These are phyloP conservation scores for Exophiala lecanii-corni DNA, from an alignment of 2,329 filamentous ascomycete genomes.

Conservation along the genomic window DNA sequence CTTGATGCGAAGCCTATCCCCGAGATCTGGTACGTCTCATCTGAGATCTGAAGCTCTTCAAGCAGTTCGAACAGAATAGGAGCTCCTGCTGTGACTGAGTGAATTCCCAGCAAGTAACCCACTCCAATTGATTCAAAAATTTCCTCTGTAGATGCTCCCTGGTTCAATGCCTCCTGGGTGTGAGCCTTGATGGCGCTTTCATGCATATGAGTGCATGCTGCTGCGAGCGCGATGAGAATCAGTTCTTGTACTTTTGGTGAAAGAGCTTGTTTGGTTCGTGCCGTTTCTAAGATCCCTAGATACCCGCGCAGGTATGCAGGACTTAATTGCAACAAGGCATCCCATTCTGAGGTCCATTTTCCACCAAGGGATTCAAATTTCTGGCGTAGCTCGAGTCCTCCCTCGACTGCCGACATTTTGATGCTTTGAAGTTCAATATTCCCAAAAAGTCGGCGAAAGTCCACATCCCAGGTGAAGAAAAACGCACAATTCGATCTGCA, in stretches of 20 bases:
- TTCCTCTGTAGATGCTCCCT: constrained; percentile 40
- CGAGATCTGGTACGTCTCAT: no score
- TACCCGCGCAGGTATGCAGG: constrained; percentile 14
- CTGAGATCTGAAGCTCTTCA: constrained; percentile 35
- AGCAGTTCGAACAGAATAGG: constrained; percentile 45
- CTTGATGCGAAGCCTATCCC: no score
- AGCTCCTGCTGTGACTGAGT: constrained; percentile 45
- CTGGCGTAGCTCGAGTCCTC: no score
- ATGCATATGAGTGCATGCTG: constrained; percentile 44
- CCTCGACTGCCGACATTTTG: no score
- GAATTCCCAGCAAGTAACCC: constrained; percentile 43
- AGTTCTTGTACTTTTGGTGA: constrained; percentile 21
- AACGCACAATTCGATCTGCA: no score
- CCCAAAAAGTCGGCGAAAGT: no score
- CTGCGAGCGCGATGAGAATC: constrained; percentile 35
- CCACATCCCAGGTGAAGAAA: no score
- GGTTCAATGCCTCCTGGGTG: constrained; percentile 35
- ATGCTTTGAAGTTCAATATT: no score
- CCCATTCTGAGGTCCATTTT: constrained; percentile 18
- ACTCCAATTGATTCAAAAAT: constrained; percentile 46
- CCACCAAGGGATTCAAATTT: constrained; percentile 11
- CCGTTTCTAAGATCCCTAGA: background rate
- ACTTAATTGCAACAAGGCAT: constrained; percentile 17
- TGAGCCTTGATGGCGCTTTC: constrained; percentile 40
- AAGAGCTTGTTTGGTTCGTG: constrained; percentile 15